Conservation (phyloP, 495 filamentous ascomycete species). For the Neurospora sp. region DNA sequence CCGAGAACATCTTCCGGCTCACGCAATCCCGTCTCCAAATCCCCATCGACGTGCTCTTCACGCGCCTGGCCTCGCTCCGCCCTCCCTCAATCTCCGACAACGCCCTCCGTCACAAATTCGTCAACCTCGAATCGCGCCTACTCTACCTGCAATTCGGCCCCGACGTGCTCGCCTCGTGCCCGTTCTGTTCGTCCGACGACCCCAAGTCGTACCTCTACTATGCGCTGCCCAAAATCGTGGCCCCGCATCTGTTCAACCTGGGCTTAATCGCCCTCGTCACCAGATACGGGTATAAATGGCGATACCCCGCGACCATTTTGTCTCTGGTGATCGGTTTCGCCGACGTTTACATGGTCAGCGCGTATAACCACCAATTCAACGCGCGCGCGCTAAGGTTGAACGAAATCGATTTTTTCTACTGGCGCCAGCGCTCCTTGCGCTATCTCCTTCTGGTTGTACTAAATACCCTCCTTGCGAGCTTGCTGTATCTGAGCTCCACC, state of each 20-base stretch:
- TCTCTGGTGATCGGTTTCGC: conserved; percentile 46
- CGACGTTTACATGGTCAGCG: conserved; percentile 50
- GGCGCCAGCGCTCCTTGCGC: conserved; percentile 52
- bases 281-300: conserved; percentile 49
- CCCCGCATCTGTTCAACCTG: conserved; percentile 72
- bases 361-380: conserved; percentile 55
- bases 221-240: conserved; percentile 60
- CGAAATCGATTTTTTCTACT: conserved; percentile 59
- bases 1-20: conserved; percentile 69
- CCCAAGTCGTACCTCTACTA: conserved; percentile 67
- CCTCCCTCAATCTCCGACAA: conserved; percentile 54
- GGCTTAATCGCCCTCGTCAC: conserved; percentile 57
- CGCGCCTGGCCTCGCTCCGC: conserved; percentile 57
- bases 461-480: conserved; percentile 47
- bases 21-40: conserved; percentile 80
- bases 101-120: conserved; percentile 55
- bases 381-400: conserved; percentile 42
- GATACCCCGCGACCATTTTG: conserved; percentile 54
- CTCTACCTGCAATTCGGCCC: conserved; percentile 80
- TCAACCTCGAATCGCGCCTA: conserved; percentile 57
- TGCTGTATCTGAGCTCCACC: conserved; percentile 67
- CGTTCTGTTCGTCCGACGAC: conserved; percentile 72
- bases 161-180: conserved; percentile 56
- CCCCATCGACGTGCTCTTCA: conserved; percentile 74
- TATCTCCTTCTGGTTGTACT: conserved; percentile 46